Conservation (phyloP, 139 green algal species). For the Trebouxia sp. region DNA sequence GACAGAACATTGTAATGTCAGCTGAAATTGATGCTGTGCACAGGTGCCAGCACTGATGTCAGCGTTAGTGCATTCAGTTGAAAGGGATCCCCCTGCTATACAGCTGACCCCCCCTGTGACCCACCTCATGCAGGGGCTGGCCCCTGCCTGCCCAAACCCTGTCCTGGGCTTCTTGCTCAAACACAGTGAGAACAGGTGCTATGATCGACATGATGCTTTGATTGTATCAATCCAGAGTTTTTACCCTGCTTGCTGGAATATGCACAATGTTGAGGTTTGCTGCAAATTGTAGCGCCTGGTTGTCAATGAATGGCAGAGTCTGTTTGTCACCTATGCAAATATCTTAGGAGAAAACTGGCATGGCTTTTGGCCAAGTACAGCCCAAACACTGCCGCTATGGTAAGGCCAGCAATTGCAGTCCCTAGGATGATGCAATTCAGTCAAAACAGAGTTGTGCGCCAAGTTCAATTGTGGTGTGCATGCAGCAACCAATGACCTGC, state of each 20-base stretch:
- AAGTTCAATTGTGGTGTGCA: too few relatives aligned
- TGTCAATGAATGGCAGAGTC: too few relatives aligned
- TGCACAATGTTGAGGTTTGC: too few relatives aligned
- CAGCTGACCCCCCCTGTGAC: constrained; percentile 48
- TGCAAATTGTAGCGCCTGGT: too few relatives aligned
- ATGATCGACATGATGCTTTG: too few relatives aligned
- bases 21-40: background rate
- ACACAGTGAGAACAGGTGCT: background rate
- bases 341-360: constrained; percentile 38
- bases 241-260: too few relatives aligned
- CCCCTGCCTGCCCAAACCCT: constrained; percentile 19
- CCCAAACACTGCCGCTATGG: constrained; percentile 33
- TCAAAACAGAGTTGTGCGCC: too few relatives aligned
- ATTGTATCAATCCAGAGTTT: too few relatives aligned
- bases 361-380: constrained; percentile 3
- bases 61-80: constrained; percentile 38
- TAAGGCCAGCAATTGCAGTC: too few relatives aligned
- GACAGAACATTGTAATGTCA: too few relatives aligned
- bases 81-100: constrained; percentile 35
- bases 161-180: constrained; percentile 19
- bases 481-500: too few relatives aligned
- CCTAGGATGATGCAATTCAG: too few relatives aligned
- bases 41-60: constrained; percentile 47
- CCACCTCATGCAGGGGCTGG: constrained; percentile 59
- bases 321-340: background rate